Base-by-base conservation (phyloP, 306 rosid genomes). In the Comarum palustre region DNA sequence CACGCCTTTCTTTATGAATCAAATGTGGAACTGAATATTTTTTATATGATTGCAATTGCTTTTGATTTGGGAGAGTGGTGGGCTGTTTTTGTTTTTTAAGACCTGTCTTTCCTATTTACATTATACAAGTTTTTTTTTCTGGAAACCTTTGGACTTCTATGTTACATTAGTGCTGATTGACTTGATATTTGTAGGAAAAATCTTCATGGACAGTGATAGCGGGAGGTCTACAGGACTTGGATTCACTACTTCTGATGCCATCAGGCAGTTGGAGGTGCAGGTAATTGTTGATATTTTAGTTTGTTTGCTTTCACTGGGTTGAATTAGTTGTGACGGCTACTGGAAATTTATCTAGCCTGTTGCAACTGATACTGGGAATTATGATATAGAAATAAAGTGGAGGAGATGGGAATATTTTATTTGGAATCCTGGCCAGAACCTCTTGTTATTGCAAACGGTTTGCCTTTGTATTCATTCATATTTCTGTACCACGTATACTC, bases 191-290 rank as follows among this genome's bases (percentile, higher is more conserved):
- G 80, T 73, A 95, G 99, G 92, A 43, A 88, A 90, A 80, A 64
- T 88, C 47, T 78, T 91, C 42, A 10, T 71, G 81, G 97, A 91
- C 68, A 90, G 93, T 52, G 97, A 90, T 3, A 75, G 88, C 57
- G 96, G 96, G 42, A 88, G 90, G 84, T 90, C 97, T 66, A 87
- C 93, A 78, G 99, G 99, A 61, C 92, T 90, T 80, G 99, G 90
- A 41, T 91, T 91, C 82, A 27, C 90, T 54, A 91, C 96, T 2
- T 83, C 96, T 20, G 88, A 89, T 87, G 99, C 99, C 39, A 79
- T 91, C 48, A 93, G 88, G 80, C 96, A 93, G 57, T 77, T 91
- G 81, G 96, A 91, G 77, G 93, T 91, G 57, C 89, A 91, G 96
- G 99, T 95, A 88, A 50, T 50, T 51, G 17, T 14, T 54, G 55